Evolutionary conservation across 352 stramenopile species (phyloP).

Genomic region (Phytophthora citricola): DNA sequence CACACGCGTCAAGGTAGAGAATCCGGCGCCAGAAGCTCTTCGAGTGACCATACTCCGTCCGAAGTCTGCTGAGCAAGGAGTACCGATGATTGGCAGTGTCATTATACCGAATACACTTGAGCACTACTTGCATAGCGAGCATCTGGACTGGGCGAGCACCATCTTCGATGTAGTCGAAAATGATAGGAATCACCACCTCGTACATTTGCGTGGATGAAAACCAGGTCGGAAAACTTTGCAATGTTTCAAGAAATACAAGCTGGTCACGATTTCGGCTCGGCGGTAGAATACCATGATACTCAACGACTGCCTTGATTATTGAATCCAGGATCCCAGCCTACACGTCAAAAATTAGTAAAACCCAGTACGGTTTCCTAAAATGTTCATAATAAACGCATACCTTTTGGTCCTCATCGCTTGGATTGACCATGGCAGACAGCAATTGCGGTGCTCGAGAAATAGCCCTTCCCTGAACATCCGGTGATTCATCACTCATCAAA

Average conservation of each 20-base stretch:
- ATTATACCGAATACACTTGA: conserved; percentile 76
- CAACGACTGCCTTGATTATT: conserved; percentile 68
- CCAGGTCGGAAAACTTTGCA: conserved; percentile 67
- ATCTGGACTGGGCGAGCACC: conserved; percentile 77
- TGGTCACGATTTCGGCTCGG: conserved; percentile 76
- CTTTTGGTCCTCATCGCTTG: conserved; percentile 74
- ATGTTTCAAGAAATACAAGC: conserved; percentile 65
- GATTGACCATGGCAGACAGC: conserved; percentile 55
- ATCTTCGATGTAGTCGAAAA: conserved; percentile 84
- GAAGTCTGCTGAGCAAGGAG: conserved; percentile 69
- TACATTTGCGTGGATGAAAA: conserved; percentile 69
- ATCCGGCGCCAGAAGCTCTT: conserved; percentile 82
- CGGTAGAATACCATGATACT: conserved; percentile 77
- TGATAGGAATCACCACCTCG: conserved; percentile 75
- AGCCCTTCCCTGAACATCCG: conserved; percentile 66
- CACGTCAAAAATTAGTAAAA: not conserved
- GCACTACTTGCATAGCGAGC: conserved; percentile 64
- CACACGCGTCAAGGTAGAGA: conserved; percentile 76
- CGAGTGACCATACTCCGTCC: conserved; percentile 74
- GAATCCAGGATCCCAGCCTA: conserved; percentile 62
- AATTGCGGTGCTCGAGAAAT: conserved; percentile 62
- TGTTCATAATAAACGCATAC: conserved; percentile 26
- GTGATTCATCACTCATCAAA: conserved; percentile 72
- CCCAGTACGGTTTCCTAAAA: not conserved
- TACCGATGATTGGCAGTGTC: conserved; percentile 73